Evolutionary conservation across 495 filamentous ascomycete genomes (phyloP).

Genomic region (Aspergillus cristatus): DNA sequence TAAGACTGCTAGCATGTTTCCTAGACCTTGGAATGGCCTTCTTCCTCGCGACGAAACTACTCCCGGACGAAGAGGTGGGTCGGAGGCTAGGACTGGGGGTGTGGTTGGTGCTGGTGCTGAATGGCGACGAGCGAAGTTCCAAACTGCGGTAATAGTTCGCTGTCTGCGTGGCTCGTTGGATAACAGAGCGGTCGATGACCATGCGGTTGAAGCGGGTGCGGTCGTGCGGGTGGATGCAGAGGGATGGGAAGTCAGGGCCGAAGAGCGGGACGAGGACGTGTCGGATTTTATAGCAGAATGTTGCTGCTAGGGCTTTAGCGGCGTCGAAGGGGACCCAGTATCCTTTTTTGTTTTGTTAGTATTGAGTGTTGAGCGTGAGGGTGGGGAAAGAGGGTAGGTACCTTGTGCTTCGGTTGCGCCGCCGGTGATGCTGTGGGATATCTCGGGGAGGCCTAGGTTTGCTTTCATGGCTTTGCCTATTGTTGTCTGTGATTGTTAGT

Average conservation of each 20-base stretch:
- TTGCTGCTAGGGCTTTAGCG: slow-evolving; percentile 73
- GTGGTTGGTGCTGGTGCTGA: slow-evolving; percentile 1
- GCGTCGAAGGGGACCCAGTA: slow-evolving; percentile 95
- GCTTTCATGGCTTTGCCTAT: slow-evolving; percentile 69
- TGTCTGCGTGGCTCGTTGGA: slow-evolving; percentile 44
- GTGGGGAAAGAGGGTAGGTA: too few relatives aligned
- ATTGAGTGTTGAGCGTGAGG: too few relatives aligned
- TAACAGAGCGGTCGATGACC: slow-evolving; percentile 55
- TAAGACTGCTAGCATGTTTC: neutral
- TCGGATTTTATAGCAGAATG: slow-evolving; percentile 80
- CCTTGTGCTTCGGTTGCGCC: slow-evolving; percentile 86
- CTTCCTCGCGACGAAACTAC: neutral
- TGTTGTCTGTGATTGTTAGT: slow-evolving; percentile 51
- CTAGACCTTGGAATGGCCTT: neutral
- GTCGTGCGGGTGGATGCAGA: slow-evolving; percentile 55
- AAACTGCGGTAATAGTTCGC: slow-evolving; percentile 39
- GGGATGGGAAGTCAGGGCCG: slow-evolving; percentile 63
- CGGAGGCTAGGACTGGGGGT: slow-evolving; percentile 5
- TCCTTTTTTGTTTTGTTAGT: too few relatives aligned
- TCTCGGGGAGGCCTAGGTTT: slow-evolving; percentile 74
- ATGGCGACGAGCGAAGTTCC: slow-evolving; percentile 13
- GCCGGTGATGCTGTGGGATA: slow-evolving; percentile 91
- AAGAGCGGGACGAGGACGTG: slow-evolving; percentile 82
- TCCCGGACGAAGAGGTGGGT: slow-evolving; percentile 9
- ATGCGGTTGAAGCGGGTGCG: slow-evolving; percentile 52